A percentile compares a stretch with the other conserved stretches of the same genome.
These are phyloP conservation scores for Salmacisia buchloeana DNA, from an alignment of 1,284 basidiomycete genomes.

Conservation along the genomic window DNA sequence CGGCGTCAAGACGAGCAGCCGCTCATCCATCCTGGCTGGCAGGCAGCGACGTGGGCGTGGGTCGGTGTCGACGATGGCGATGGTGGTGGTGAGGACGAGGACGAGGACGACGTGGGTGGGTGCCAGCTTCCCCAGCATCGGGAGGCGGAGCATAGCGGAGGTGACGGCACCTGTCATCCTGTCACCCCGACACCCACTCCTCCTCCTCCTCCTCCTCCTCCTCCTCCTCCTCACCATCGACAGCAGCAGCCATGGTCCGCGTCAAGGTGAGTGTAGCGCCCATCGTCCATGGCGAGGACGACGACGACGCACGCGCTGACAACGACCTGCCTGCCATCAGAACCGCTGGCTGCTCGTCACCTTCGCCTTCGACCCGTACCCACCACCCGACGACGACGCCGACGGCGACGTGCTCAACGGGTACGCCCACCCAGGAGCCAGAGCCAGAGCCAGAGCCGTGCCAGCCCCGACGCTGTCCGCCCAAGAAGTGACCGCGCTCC, in stretches of 20 bases:
- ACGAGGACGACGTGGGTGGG: too few relatives aligned
- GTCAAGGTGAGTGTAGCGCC: neutral
- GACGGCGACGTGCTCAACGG: neutral
- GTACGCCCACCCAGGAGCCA: too few relatives aligned
- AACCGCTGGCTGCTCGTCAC: slow-evolving; percentile 6
- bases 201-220: too few relatives aligned
- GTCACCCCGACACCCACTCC: too few relatives aligned
- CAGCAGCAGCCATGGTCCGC: neutral
- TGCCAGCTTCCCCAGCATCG: too few relatives aligned
- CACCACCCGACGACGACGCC: neutral
- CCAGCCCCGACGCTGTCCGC: slow-evolving; percentile 14
- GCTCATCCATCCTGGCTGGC: too few relatives aligned
- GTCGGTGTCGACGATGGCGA: too few relatives aligned
- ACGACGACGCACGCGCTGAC: too few relatives aligned
- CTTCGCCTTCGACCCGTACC: neutral
- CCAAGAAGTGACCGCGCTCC: slow-evolving; percentile 21
- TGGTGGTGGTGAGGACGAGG: neutral
- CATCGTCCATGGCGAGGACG: neutral
- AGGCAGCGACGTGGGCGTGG: too few relatives aligned
- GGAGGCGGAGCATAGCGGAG: neutral
- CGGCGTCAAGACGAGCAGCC: too few relatives aligned
- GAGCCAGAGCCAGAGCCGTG: neutral
- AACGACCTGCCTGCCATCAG: too few relatives aligned
- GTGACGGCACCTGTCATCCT: neutral
- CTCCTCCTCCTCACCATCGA: too few relatives aligned